Evolutionary conservation across 1,139 yeast species (phyloP).

Genomic region (Ogataea hybrid): DNA sequence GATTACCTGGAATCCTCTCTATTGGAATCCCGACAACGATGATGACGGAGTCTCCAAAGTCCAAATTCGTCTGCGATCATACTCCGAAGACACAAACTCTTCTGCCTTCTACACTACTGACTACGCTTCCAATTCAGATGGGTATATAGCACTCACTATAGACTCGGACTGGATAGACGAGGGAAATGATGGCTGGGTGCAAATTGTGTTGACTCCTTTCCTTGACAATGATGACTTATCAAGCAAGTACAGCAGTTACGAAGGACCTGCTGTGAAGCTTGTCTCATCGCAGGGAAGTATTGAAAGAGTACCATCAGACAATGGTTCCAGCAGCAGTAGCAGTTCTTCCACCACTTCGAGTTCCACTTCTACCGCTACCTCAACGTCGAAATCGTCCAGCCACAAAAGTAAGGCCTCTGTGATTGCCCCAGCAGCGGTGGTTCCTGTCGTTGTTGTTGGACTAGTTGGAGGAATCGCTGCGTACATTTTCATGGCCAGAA

Average conservation of each 20-base stretch:
- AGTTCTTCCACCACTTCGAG: neutral
- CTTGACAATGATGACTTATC: neutral
- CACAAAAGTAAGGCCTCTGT: neutral
- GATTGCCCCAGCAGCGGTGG: slow-evolving; percentile 2
- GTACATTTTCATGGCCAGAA: neutral
- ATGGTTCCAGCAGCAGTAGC: neutral
- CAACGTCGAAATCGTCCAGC: neutral
- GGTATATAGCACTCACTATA: neutral
- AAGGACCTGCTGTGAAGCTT: neutral
- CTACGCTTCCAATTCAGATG: neutral
- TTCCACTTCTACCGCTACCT: neutral
- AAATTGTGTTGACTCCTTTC: neutral
- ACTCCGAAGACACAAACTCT: neutral
- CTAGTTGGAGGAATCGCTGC: neutral
- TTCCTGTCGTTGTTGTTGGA: slow-evolving; percentile 3
- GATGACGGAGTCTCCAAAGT: neutral
- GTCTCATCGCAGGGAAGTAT: neutral
- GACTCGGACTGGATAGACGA: slow-evolving; percentile 1
- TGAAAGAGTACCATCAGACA: slow-evolving; percentile 1
- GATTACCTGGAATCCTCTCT: slow-evolving; percentile 3
- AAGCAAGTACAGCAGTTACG: neutral
- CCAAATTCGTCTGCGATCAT: neutral
- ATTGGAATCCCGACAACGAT: neutral
- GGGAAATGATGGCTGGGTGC: neutral
- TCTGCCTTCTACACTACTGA: neutral